Evolutionary conservation across 140 eudicot species (phyloP), one percentile per base, ranked within the genome.

Genomic region (Flaveria floridana): DNA sequence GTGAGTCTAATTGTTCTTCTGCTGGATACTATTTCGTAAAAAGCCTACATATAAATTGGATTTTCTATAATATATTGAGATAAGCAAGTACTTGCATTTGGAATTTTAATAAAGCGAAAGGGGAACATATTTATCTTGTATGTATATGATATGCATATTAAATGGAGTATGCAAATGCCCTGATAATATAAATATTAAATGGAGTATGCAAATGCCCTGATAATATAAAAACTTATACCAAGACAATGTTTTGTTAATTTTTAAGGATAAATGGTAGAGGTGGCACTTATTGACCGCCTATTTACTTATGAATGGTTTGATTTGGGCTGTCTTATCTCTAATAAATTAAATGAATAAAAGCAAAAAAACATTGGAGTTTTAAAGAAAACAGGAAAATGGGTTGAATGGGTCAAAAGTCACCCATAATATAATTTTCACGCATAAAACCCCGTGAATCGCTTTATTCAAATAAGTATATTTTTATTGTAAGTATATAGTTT

Each of bases 1-100:
- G 97, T 92, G 84, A 66, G 95, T 79, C 30, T 59, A 10, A 28
- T 75, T 44, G 37, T 58, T 13, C 75, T n/a, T 8, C 55, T 59
- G 3, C 14, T 26, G 65, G 20, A 19, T 55, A 25, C n/a, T 14
- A 3, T 51, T 48, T 5, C 14, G 20, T 42, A 11, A 41, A 63
- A 13, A 67, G 39, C 41, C 65, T n/a, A 53, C 46, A 19, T 51
- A 23, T 62, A 23, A 26, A 15, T 9, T 13, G 26, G 2, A 10
- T 26, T 26, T 26, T 50, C 20, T 47, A 2, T 25, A 25, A 7
- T 7, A 26, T 11, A 3, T 51, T 70, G 26, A 50, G 47, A 26
- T 70, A 2, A 65, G 51, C 51, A 37, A 37, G 28, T 65, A 15
- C 26, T 7, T 34, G 14, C 48, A 37, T n/a, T 39, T 37, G 26